phyloP scores from a whole-genome alignment of 2,329 filamentous ascomycete species.

The Thielaviopsis populi region DNA sequence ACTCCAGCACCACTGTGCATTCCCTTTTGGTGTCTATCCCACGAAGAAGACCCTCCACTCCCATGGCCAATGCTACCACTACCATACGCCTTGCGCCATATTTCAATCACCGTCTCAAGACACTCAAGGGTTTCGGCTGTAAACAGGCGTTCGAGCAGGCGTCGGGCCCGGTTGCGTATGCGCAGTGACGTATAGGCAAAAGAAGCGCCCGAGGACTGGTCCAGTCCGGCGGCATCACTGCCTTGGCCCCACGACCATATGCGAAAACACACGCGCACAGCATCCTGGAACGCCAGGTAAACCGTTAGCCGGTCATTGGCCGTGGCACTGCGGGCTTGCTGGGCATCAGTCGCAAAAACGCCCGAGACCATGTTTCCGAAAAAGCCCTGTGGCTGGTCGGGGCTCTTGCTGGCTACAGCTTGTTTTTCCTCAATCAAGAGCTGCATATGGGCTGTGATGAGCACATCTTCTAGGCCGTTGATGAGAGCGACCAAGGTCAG shows the following conservation, averaged over 20 bases:
- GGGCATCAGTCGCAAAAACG: constrained; percentile 66
- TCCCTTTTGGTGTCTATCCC: neutral
- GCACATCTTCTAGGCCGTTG: constrained; percentile 81
- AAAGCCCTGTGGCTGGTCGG: constrained; percentile 72
- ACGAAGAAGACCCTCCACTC: neutral
- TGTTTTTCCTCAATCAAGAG: constrained; percentile 62
- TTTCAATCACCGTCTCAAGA: constrained; percentile 73
- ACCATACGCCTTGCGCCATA: constrained; percentile 48
- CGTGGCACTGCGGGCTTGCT: constrained; percentile 64
- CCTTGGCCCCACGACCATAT: constrained; percentile 90
- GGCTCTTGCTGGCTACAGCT: constrained; percentile 54
- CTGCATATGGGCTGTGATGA: constrained; percentile 75
- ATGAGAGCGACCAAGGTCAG: constrained; percentile 68
- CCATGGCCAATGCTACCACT: constrained; percentile 22
- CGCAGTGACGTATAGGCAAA: constrained; percentile 82
- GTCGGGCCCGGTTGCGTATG: constrained; percentile 75
- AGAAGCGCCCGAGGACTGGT: constrained; percentile 57
- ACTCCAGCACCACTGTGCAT: constrained; percentile 38
- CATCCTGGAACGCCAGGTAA: constrained; percentile 90
- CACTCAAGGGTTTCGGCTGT: constrained; percentile 85
- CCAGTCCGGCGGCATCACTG: constrained; percentile 41
- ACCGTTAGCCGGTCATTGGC: constrained; percentile 90
- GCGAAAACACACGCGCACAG: constrained; percentile 75
- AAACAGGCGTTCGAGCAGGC: constrained; percentile 84
- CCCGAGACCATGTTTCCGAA: constrained; percentile 92